These are phyloP conservation scores for Ensete glaucum DNA, from an alignment of 176 grass and related monocot genomes.

Conservation along the genomic window DNA sequence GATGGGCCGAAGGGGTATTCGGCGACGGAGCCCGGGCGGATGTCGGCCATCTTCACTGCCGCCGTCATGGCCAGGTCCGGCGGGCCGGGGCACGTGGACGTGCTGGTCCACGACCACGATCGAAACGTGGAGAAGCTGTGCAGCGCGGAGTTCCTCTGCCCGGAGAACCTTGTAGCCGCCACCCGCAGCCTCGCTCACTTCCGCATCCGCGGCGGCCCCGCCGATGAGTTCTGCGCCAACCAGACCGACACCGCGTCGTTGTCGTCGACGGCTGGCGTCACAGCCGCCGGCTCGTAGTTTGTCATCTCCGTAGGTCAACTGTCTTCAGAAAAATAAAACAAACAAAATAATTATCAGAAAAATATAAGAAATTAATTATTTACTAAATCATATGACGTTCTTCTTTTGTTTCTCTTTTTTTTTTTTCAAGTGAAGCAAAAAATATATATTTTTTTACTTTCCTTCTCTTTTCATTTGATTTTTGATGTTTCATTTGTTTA, in stretches of 20 bases:
- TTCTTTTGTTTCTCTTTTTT: no score
- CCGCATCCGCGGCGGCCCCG: slow-evolving; percentile 2
- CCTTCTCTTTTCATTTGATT: no score
- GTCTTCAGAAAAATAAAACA: neutral
- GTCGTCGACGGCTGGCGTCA: neutral
- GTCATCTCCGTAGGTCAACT: neutral
- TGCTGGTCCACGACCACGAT: slow-evolving; percentile 67
- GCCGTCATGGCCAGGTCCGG: slow-evolving; percentile 54
- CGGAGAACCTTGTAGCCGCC: slow-evolving; percentile 3
- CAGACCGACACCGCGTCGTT: neutral
- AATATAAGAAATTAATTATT: no score
- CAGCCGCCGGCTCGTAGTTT: neutral
- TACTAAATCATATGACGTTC: no score
- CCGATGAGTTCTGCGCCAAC: slow-evolving; percentile 12
- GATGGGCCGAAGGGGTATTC: slow-evolving; percentile 80
- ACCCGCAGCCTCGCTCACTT: slow-evolving; percentile 3
- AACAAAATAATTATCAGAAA: neutral
- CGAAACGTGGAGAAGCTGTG: slow-evolving; percentile 12
- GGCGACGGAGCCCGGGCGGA: slow-evolving; percentile 54
- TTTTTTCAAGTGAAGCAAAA: no score
- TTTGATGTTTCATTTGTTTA: no score
- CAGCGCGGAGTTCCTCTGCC: slow-evolving; percentile 24
- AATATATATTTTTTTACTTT: no score
- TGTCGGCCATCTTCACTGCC: slow-evolving; percentile 81
- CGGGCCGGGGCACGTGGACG: slow-evolving; percentile 37